Conservation (phyloP, 768 basidiomycete genomes). For the Paxillus involutus region DNA sequence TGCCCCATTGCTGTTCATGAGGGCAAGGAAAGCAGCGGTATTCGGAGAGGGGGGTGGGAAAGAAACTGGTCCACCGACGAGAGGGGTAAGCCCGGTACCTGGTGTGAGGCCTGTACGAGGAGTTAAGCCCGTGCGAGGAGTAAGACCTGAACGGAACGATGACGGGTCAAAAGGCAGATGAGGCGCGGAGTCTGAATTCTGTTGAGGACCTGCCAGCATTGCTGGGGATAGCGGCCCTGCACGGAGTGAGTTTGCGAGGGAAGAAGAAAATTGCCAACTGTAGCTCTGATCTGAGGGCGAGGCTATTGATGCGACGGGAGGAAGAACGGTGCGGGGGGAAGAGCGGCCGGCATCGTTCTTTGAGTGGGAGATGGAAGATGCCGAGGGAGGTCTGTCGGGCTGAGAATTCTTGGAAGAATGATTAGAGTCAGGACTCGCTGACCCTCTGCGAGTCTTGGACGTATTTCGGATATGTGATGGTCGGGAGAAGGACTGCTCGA, state of each 20-base stretch:
- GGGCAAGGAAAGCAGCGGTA: conserved; percentile 89
- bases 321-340: conserved; percentile 71
- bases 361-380: conserved; percentile 30
- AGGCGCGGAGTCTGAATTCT: conserved; percentile 37
- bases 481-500: conserved; percentile 89
- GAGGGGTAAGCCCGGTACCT: conserved; percentile 75
- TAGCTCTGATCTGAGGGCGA: conserved; percentile 51
- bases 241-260: conserved; percentile 76
- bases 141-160: conserved; percentile 82
- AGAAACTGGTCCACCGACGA: conserved; percentile 68
- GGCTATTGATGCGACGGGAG: conserved; percentile 77
- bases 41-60: conserved; percentile 87
- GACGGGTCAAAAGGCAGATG: conserved; percentile 63
- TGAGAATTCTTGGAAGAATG: conserved; percentile 37
- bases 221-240: conserved; percentile 94
- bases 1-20: conserved; percentile 67
- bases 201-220: conserved; percentile 89
- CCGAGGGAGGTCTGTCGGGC: conserved; percentile 32
- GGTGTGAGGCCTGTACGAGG: conserved; percentile 82
- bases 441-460: conserved; percentile 33
- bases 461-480: conserved; percentile 53
- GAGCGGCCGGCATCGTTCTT: conserved; percentile 32
- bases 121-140: conserved; percentile 83
- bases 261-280: conserved; percentile 61
- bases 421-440: conserved; percentile 32